phyloP scores from a whole-genome alignment of 768 basidiomycete species.

The Rhodocollybia butyracea region DNA sequence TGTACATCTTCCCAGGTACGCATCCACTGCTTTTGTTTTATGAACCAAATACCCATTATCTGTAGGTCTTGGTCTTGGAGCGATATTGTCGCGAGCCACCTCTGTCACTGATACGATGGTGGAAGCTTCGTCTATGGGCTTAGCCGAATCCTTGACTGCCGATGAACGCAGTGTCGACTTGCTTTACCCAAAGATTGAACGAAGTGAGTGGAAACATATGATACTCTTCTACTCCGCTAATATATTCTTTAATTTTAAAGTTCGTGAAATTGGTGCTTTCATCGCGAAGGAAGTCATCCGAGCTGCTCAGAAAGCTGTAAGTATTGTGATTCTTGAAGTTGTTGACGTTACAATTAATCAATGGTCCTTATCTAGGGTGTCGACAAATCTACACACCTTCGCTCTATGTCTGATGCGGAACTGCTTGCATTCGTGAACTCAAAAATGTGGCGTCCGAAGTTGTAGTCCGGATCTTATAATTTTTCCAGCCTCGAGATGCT shows the following conservation, averaged over 20 bases:
- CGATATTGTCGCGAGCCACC: slow-evolving; percentile 53
- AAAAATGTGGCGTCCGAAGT: slow-evolving; percentile 72
- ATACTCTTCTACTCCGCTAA: background rate
- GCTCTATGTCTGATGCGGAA: slow-evolving; percentile 51
- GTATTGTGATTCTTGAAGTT: slow-evolving; percentile 18
- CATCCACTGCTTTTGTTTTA: too few species aligned
- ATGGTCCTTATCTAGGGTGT: slow-evolving; percentile 38
- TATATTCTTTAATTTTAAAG: slow-evolving; percentile 25
- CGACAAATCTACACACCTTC: slow-evolving; percentile 52
- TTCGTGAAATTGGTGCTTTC: slow-evolving; percentile 78
- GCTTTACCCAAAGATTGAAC: slow-evolving; percentile 65
- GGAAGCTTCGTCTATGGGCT: slow-evolving; percentile 60
- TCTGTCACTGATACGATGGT: slow-evolving; percentile 69
- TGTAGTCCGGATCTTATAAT: too few species aligned
- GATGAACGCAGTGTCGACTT: slow-evolving; percentile 55
- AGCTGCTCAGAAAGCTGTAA: slow-evolving; percentile 72
- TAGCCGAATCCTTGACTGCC: slow-evolving; percentile 51
- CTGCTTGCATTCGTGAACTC: slow-evolving; percentile 49
- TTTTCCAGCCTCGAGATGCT: too few species aligned
- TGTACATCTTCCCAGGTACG: slow-evolving; percentile 65
- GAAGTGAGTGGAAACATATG: slow-evolving; percentile 34
- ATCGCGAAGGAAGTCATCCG: slow-evolving; percentile 78
- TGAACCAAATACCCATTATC: too few species aligned
- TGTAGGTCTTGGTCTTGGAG: slow-evolving; percentile 65
- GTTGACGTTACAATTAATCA: background rate